phyloP scores from a whole-genome alignment of 148 eudicot genomes.

The Nyssa sinensis region DNA sequence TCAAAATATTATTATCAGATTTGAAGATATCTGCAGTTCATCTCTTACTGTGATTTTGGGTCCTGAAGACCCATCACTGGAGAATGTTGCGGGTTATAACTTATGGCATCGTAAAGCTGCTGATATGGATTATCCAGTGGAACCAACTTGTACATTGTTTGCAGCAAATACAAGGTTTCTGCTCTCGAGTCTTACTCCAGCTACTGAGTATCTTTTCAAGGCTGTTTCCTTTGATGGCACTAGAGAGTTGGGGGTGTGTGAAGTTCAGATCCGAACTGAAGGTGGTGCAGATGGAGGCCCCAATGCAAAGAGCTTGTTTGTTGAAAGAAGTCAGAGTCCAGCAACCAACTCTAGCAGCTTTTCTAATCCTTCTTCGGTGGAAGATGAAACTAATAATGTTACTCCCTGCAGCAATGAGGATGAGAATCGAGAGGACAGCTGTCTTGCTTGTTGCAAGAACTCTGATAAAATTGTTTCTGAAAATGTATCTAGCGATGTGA shows the following conservation, averaged over 20 bases:
- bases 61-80: constrained; percentile 30
- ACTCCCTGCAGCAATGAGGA: constrained; percentile 33
- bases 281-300: constrained; percentile 16
- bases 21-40: constrained; percentile 51
- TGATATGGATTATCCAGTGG: constrained; percentile 40
- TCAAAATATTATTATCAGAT: constrained; percentile 37
- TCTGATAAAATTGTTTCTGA: constrained; percentile 20
- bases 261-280: constrained; percentile 43
- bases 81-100: constrained; percentile 32
- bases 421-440: constrained; percentile 32
- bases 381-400: constrained; percentile 72
- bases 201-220: constrained; percentile 60
- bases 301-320: constrained; percentile 13
- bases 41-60: constrained; percentile 50
- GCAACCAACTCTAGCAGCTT: constrained; percentile 75
- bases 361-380: constrained; percentile 86
- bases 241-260: constrained; percentile 38
- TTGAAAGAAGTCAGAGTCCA: constrained; percentile 69
- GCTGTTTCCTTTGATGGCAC: constrained; percentile 38
- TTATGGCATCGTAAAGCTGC: constrained; percentile 73
- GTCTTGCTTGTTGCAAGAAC: constrained; percentile 23
- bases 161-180: constrained; percentile 45
- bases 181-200: constrained; percentile 56
- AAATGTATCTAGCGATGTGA: constrained; percentile 14
- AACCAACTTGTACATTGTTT: constrained; percentile 58